Conservation (phyloP, 352 stramenopile species). For the Phytophthora kernoviae region DNA sequence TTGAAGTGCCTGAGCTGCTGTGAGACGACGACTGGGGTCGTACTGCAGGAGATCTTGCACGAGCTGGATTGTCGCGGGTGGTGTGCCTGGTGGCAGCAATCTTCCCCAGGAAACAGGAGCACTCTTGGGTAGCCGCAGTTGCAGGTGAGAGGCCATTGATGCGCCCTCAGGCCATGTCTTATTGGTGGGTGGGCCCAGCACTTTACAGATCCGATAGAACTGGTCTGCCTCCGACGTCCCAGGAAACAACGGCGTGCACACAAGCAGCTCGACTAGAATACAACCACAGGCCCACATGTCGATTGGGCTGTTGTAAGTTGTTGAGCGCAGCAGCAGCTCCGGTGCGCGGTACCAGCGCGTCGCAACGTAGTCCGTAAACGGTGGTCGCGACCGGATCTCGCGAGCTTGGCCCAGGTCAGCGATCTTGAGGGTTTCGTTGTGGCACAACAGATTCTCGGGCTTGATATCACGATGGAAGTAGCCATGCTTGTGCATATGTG, state of each 20-base stretch:
- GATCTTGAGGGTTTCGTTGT: slow-evolving; percentile 74
- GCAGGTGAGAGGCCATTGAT: slow-evolving; percentile 87
- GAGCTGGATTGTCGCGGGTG: slow-evolving; percentile 74
- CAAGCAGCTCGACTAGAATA: slow-evolving; percentile 81
- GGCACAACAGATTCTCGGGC: slow-evolving; percentile 74
- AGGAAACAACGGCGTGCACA: slow-evolving; percentile 76
- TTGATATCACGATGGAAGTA: slow-evolving; percentile 88
- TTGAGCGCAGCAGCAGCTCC: slow-evolving; percentile 65
- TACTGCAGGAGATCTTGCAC: slow-evolving; percentile 92
- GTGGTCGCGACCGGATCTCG: slow-evolving; percentile 72
- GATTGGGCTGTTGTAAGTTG: slow-evolving; percentile 81
- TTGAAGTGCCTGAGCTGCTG: slow-evolving; percentile 90
- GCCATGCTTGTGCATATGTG: slow-evolving; percentile 85
- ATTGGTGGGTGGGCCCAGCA: slow-evolving; percentile 91
- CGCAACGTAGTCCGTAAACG: slow-evolving; percentile 78
- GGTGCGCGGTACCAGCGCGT: slow-evolving; percentile 84
- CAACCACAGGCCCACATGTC: slow-evolving; percentile 87
- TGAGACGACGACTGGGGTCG: slow-evolving; percentile 89
- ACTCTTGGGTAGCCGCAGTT: slow-evolving; percentile 93
- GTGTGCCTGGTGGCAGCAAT: slow-evolving; percentile 73
- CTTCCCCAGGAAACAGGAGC: slow-evolving; percentile 63
- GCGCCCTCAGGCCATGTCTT: slow-evolving; percentile 92
- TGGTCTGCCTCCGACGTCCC: slow-evolving; percentile 95
- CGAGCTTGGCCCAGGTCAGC: slow-evolving; percentile 74
- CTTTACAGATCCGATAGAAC: slow-evolving; percentile 94